phyloP scores from a whole-genome alignment of 371 early-diverging fungal genomes.

The Mucor racemosus region DNA sequence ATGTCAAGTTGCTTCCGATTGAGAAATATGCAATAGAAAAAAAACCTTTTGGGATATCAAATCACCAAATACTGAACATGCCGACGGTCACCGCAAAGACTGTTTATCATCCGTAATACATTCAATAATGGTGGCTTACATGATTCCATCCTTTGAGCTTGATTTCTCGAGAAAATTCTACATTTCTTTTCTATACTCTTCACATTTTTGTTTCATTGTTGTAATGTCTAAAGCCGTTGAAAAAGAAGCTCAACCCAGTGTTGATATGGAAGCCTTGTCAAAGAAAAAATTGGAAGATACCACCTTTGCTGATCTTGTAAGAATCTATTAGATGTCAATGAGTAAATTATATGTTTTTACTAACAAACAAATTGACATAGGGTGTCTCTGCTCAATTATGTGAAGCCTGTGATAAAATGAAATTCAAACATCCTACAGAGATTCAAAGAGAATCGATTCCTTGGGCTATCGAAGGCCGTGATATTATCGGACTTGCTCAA shows the following conservation, averaged over 20 bases:
- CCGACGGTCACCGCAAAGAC: constrained; percentile 4
- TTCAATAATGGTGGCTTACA: not conserved
- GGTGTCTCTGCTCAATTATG: constrained; percentile 86
- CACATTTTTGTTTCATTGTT: not conserved
- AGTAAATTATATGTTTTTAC: not conserved
- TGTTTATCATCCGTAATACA: not conserved
- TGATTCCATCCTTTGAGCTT: not conserved
- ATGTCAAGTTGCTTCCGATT: not conserved
- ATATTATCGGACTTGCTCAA: constrained; percentile 96
- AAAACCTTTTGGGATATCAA: not conserved
- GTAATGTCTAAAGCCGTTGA: constrained; percentile 13
- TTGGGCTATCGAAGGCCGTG: constrained; percentile 85
- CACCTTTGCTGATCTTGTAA: constrained; percentile 40
- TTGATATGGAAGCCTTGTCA: constrained; percentile 32
- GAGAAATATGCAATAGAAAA: not conserved
- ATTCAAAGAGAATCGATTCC: constrained; percentile 94
- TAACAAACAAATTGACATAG: constrained; percentile 31
- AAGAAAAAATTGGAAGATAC: constrained; percentile 31
- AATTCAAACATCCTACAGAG: constrained; percentile 91
- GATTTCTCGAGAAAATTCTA: constrained; percentile 4
- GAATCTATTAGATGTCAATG: not conserved
- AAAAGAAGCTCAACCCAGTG: constrained; percentile 20
- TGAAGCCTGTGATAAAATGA: constrained; percentile 88
- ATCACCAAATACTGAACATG: not conserved
- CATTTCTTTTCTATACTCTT: not conserved